Evolutionary conservation across 768 basidiomycete species (phyloP).

Genomic region (Artomyces pyxidatus): DNA sequence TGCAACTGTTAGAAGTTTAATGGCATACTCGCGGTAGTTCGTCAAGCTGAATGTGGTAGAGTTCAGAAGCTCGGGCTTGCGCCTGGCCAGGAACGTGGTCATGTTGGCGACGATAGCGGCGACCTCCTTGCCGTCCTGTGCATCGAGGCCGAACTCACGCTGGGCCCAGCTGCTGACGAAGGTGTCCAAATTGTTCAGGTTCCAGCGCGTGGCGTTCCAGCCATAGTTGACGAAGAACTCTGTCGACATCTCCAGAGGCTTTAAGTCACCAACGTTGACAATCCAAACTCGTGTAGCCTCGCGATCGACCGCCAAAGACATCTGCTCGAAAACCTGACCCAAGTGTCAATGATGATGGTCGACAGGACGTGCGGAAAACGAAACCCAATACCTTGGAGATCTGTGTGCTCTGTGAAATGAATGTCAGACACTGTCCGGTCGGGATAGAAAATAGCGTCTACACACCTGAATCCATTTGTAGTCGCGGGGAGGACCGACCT

Average conservation of each 20-base stretch:
- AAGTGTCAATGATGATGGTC: background rate
- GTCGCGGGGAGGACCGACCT: conserved; percentile 57
- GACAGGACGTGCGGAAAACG: background rate
- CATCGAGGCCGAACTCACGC: conserved; percentile 50
- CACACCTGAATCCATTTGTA: conserved; percentile 66
- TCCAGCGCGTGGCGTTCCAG: conserved; percentile 55
- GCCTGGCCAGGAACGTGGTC: conserved; percentile 46
- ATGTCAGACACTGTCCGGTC: too few relatives aligned
- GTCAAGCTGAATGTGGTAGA: conserved; percentile 52
- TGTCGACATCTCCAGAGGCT: conserved; percentile 63
- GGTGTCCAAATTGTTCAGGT: conserved; percentile 39
- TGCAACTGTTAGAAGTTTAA: background rate
- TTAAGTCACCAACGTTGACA: conserved; percentile 69
- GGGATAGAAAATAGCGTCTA: too few relatives aligned
- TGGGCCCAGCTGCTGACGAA: conserved; percentile 54
- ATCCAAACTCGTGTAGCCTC: conserved; percentile 58
- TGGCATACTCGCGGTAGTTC: conserved; percentile 60
- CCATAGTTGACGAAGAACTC: conserved; percentile 62
- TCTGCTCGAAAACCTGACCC: conserved; percentile 51
- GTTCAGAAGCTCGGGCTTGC: conserved; percentile 62
- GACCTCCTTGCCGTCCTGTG: conserved; percentile 33
- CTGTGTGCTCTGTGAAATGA: conserved; percentile 38
- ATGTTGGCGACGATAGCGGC: conserved; percentile 47
- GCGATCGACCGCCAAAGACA: conserved; percentile 55
- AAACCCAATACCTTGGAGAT: conserved; percentile 36